Conservation (phyloP, 441 rosid genomes). For the Lepidium campestre region DNA sequence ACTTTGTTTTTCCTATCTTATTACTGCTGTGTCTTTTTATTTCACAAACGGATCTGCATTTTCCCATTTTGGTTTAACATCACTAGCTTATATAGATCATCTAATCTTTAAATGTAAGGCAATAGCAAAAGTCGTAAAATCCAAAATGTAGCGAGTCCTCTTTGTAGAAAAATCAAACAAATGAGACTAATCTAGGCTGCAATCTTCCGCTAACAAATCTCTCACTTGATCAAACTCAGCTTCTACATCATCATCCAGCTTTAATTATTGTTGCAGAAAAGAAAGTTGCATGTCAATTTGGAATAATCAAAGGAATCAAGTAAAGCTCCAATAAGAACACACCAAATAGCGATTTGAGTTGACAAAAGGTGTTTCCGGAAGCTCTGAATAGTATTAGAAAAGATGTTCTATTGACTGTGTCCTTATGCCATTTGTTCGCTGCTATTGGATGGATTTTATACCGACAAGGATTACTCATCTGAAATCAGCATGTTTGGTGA, state of each 20-base stretch:
- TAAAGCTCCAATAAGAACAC: conserved; percentile 10
- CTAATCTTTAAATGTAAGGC: no score
- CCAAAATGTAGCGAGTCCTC: no score
- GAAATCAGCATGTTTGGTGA: conserved; percentile 4
- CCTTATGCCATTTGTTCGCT: conserved; percentile 14
- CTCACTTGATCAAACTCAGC: conserved; percentile 33
- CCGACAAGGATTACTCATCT: conserved; percentile 14
- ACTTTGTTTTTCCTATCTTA: background rate
- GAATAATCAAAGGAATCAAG: background rate
- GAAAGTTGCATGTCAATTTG: background rate
- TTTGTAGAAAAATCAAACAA: background rate
- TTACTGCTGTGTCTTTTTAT: background rate
- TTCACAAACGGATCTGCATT: no score
- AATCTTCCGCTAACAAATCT: conserved; percentile 37
- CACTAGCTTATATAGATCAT: background rate
- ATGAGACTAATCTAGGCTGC: background rate
- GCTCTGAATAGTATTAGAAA: background rate
- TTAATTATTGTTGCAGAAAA: background rate
- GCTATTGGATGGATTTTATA: conserved; percentile 5
- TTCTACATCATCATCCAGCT: conserved; percentile 30
- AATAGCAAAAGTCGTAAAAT: no score
- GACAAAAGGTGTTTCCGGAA: background rate
- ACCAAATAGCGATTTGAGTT: conserved; percentile 4
- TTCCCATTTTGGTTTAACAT: background rate
- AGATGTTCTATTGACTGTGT: conserved; percentile 7